These are phyloP conservation scores for Agarophyton chilense DNA, from an alignment of 23 red algal species.

Conservation along the genomic window DNA sequence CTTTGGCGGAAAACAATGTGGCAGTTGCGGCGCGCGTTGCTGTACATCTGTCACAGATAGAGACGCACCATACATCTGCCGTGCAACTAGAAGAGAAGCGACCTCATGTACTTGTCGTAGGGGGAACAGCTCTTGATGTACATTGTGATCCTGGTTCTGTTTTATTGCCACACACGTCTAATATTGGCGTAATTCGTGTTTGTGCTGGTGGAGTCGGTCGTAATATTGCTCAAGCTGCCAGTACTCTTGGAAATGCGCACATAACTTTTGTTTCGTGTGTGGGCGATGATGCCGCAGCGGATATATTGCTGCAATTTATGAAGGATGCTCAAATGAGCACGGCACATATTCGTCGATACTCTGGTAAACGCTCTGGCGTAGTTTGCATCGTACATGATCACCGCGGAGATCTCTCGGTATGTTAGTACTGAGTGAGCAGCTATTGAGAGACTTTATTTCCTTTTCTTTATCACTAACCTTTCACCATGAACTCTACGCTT, in stretches of 20 bases:
- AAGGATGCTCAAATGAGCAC: constrained; percentile 1
- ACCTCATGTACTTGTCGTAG: constrained; percentile 44
- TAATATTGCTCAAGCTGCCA: constrained; percentile 64
- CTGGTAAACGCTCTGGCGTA: constrained; percentile 17
- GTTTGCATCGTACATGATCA: constrained; percentile 66
- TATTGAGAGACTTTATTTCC: too few relatives aligned
- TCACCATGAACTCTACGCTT: neutral
- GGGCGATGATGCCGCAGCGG: constrained; percentile 52
- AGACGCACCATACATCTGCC: neutral
- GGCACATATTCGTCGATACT: neutral
- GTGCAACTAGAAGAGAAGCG: neutral
- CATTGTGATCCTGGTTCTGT: neutral
- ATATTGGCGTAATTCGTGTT: constrained; percentile 50
- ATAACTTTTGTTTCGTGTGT: constrained; percentile 42
- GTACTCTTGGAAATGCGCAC: constrained; percentile 9
- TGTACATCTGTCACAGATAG: constrained; percentile 25
- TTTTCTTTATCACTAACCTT: neutral
- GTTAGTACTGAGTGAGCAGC: too few relatives aligned
- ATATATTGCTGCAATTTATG: neutral
- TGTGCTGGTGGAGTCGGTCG: constrained; percentile 65
- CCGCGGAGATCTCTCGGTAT: constrained; percentile 19
- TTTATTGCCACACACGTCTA: constrained; percentile 33
- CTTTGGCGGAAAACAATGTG: constrained; percentile 81
- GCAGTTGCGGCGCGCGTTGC: constrained; percentile 75
- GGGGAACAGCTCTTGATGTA: constrained; percentile 34